A percentile compares a stretch with the other conserved stretches of the same genome.
phyloP scores from a whole-genome alignment of 108 stramenopile species.

The Skeletonema potamos region DNA sequence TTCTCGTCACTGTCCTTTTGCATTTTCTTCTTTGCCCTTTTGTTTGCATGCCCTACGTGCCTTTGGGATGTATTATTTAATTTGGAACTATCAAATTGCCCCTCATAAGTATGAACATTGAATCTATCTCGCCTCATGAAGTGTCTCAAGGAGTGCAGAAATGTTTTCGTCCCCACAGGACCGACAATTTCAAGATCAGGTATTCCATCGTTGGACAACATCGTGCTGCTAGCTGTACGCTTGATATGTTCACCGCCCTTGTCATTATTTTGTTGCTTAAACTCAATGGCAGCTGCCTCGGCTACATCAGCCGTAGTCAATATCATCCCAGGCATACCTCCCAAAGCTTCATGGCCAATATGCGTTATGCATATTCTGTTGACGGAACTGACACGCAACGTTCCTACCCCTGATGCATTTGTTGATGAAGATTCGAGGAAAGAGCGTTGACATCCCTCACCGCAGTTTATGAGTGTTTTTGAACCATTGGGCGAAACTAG shows the following conservation, averaged over 20 bases:
- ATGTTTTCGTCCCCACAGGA: conserved; percentile 63
- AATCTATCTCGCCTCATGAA: conserved; percentile 83
- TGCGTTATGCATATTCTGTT: conserved; percentile 73
- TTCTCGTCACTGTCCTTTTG: conserved; percentile 22
- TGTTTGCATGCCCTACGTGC: neutral
- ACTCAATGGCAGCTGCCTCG: conserved; percentile 24
- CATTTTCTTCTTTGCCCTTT: conserved; percentile 43
- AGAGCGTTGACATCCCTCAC: conserved; percentile 82
- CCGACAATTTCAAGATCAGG: conserved; percentile 69
- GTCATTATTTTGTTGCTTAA: conserved; percentile 1
- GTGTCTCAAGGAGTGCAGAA: conserved; percentile 71
- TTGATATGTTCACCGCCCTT: neutral
- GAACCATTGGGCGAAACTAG: conserved; percentile 59
- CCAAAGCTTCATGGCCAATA: conserved; percentile 62
- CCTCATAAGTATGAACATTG: conserved; percentile 62
- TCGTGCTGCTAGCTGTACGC: conserved; percentile 16
- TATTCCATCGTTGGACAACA: conserved; percentile 15
- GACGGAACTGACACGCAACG: conserved; percentile 60
- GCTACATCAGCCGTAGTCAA: conserved; percentile 77
- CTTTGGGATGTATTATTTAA: conserved; percentile 1
- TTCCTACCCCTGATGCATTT: conserved; percentile 27
- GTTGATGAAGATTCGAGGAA: conserved; percentile 67
- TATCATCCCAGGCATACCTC: conserved; percentile 84
- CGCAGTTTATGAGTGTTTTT: conserved; percentile 81
- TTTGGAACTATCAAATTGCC: conserved; percentile 38